Base-by-base conservation (phyloP, 768 basidiomycete genomes). In the Suillus discolor region DNA sequence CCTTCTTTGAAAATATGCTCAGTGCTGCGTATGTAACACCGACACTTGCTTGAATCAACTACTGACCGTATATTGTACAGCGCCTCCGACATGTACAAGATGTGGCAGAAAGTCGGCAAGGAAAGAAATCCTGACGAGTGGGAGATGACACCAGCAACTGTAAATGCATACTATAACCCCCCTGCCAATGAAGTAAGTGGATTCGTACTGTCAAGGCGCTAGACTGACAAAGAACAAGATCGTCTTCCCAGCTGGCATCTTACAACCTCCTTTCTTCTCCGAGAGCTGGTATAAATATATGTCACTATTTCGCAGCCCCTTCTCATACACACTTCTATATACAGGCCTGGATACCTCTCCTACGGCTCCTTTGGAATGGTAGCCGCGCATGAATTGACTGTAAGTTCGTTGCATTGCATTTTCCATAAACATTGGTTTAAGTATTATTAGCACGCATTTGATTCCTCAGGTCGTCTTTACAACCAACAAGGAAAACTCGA, bases 231-330 rank as follows among this genome's bases (percentile, higher is more conserved):
- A 16, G 1, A 7, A 64, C 39, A 65, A 93, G 90, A 95, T 96
- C 61, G 93, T 95, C 25, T 98, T 99, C 81, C 96, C 97, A 11
- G 97, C 97, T 25, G 97, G 97, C 31, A 96, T 99, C 71, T 79
- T 99, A 20, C 94, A 90, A 68, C 90, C 93, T 2, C 96, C 96
- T 0, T 98, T 96, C 85, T 98, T 96, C 82, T 86, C 85, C 5
- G 81, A 85, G 62, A 82, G 87, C 63, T 97, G 94, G 92, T 92
- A 66, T 45, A 83, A 65, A 23, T 39, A 53, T 66, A 42, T 36
- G 57, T 60, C 15, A 20, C 11, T 28, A 42, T 42, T 60, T 44
- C 18, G 3, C 12, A 25, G 16, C 23, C 41, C 28, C 18, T 60
- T 42, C 59, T 60, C 41, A 60, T 12, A 8, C 11, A 42, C 28